Base-by-base conservation (phyloP, 2,329 filamentous ascomycete genomes). In the Venturia effusa region DNA sequence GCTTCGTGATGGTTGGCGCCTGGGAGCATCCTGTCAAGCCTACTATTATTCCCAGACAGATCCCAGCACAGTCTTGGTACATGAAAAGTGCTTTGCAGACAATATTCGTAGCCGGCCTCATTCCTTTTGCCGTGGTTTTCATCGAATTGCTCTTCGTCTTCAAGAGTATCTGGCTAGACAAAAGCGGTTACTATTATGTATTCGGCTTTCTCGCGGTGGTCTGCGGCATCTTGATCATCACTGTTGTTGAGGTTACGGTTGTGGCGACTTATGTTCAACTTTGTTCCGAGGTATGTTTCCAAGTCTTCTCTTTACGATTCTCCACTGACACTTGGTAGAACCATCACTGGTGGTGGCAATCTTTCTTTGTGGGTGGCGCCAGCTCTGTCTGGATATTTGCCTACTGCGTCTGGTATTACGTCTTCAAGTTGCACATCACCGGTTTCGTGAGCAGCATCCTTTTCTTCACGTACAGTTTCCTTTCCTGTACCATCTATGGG, bases 271-370 rank as follows among this genome's bases (percentile, higher is more conserved):
- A 96, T 74, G 83, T 89, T 59, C 88, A 90, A 76, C 83, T 96
- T 22, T 93, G 90, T 76, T 81, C 85, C 1, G 91, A 95, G 79
- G 82, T 83, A 74, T 68, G 76, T 68, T n/a, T 24, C 57, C 17
- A 2, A 2, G 65, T 57, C n/a, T n/a, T 27, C 15, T n/a, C 17
- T 57, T n/a, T 17, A 34, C 39, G 66, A 22, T 45, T 24, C 60
- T 32, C 10, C 65, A 67, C 67, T 68, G 62, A 70, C 51, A 37
- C 19, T 7, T 1, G 4, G 10, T 69, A 84, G 81, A 92, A 95
- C 74, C 88, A 94, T 75, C 84, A 90, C 73, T 96, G 91, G 91
- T 94, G 89, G 89, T 95, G 90, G 90, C 88, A 90, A 73, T 90
- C 88, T 61, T 94, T 96, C 77, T 76, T 90, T 60, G 84, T 92